phyloP scores from a whole-genome alignment of 2,329 filamentous ascomycete genomes.

The Tothia fuscella region DNA sequence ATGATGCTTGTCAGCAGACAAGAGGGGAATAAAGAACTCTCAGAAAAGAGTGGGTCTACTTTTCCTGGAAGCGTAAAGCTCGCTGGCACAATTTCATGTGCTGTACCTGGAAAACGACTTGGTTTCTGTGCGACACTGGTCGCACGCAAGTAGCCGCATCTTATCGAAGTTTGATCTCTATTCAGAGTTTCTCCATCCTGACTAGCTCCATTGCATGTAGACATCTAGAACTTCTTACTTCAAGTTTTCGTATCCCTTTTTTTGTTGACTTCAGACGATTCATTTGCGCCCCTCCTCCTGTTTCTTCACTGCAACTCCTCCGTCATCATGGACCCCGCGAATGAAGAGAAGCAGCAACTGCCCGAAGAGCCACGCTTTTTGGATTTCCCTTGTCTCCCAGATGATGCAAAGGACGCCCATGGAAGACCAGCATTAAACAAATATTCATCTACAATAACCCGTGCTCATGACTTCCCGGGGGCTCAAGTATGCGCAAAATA shows the following conservation, averaged over 20 bases:
- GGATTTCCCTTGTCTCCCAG: conserved; percentile 43
- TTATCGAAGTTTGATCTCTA: neutral
- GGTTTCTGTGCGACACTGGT: too few species aligned
- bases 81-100: too few species aligned
- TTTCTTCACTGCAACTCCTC: neutral
- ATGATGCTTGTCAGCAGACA: too few species aligned
- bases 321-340: conserved; percentile 23
- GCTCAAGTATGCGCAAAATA: conserved; percentile 52
- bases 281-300: neutral
- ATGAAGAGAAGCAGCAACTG: conserved; percentile 22
- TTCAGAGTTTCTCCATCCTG: neutral
- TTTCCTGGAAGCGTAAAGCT: too few species aligned
- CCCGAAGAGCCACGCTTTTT: conserved; percentile 31
- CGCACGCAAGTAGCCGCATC: too few species aligned
- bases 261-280: neutral
- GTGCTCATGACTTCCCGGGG: conserved; percentile 79
- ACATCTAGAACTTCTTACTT: neutral
- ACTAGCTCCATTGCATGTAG: too few species aligned
- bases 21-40: too few species aligned
- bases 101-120: too few species aligned
- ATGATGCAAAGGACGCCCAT: conserved; percentile 37
- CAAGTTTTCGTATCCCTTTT: neutral
- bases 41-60: too few species aligned
- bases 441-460: conserved; percentile 73
- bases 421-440: conserved; percentile 63